Conservation (phyloP, 192 early-diverging fungal genomes). For the Coemansia guatemalensis region DNA sequence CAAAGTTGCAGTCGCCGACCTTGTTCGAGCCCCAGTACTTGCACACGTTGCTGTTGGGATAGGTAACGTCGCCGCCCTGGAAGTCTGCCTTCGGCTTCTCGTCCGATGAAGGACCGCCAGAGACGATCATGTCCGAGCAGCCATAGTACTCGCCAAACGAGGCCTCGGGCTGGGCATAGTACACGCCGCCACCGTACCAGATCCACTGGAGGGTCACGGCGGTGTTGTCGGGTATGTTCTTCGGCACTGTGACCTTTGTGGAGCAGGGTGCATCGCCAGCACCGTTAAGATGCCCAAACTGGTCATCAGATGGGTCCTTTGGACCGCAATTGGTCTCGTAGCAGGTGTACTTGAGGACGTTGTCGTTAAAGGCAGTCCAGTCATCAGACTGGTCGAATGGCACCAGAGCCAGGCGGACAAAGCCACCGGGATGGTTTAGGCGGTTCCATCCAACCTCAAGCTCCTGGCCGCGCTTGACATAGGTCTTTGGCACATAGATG, state of each 20-base stretch:
- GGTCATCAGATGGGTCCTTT: constrained; percentile 29
- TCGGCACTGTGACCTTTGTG: constrained; percentile 54
- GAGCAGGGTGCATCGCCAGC: constrained; percentile 55
- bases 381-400: constrained; percentile 60
- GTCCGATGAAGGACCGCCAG: constrained; percentile 46
- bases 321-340: constrained; percentile 62
- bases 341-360: constrained; percentile 57
- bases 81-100: constrained; percentile 40
- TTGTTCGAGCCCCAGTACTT: constrained; percentile 66
- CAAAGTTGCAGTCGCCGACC: constrained; percentile 62
- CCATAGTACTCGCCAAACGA: constrained; percentile 64
- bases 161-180: constrained; percentile 56
- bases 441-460: constrained; percentile 57
- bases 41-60: constrained; percentile 59
- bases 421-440: constrained; percentile 64
- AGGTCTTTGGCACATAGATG: constrained; percentile 55
- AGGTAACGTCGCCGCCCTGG: constrained; percentile 54
- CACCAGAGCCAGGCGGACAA: constrained; percentile 61
- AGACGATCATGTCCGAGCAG: constrained; percentile 57
- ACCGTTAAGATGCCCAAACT: constrained; percentile 58
- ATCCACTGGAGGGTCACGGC: constrained; percentile 61
- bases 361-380: constrained; percentile 59
- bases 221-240: constrained; percentile 56
- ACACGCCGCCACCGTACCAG: constrained; percentile 64
- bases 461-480: constrained; percentile 56